Evolutionary conservation across 2,329 filamentous ascomycete species (phyloP).

Genomic region (Juglanconis sp.): DNA sequence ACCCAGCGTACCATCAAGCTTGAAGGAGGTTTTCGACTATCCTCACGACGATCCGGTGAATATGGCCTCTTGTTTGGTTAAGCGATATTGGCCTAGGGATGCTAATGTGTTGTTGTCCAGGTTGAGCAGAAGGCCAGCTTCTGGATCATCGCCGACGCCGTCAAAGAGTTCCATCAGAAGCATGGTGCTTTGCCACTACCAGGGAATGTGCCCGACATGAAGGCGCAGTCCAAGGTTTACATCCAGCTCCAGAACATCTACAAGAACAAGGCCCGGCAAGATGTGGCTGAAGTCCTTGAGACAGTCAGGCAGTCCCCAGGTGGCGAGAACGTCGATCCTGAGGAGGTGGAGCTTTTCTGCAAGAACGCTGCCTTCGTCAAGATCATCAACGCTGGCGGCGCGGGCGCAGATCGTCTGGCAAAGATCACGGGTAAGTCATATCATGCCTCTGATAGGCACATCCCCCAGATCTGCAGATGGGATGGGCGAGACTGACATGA

Average conservation of each 20-base stretch:
- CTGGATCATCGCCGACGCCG: slow-evolving; percentile 82
- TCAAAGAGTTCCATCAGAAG: slow-evolving; percentile 71
- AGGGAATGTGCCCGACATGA: slow-evolving; percentile 94
- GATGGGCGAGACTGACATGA: slow-evolving; percentile 2
- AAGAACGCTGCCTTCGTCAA: slow-evolving; percentile 94
- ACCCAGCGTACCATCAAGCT: slow-evolving; percentile 63
- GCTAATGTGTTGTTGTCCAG: slow-evolving; percentile 22
- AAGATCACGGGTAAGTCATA: slow-evolving; percentile 51
- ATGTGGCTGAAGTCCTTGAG: slow-evolving; percentile 70
- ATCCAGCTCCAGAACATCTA: slow-evolving; percentile 89
- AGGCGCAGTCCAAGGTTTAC: slow-evolving; percentile 87
- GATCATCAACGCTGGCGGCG: slow-evolving; percentile 61
- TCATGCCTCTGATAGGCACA: neutral
- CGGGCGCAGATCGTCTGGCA: slow-evolving; percentile 44
- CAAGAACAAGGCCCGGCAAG: slow-evolving; percentile 79
- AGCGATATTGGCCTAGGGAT: neutral
- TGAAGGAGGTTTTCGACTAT: slow-evolving; percentile 77
- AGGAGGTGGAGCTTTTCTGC: slow-evolving; percentile 87
- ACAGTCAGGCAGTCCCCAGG: slow-evolving; percentile 53
- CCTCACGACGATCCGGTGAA: slow-evolving; percentile 48
- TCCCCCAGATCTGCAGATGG: neutral
- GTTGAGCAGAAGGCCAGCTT: slow-evolving; percentile 59
- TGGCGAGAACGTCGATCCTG: slow-evolving; percentile 57
- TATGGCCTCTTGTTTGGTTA: slow-evolving; percentile 31
- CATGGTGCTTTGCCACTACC: slow-evolving; percentile 77